These are phyloP conservation scores for Gossypium australe DNA, from an alignment of 345 rosid genomes.

Conservation along the genomic window DNA sequence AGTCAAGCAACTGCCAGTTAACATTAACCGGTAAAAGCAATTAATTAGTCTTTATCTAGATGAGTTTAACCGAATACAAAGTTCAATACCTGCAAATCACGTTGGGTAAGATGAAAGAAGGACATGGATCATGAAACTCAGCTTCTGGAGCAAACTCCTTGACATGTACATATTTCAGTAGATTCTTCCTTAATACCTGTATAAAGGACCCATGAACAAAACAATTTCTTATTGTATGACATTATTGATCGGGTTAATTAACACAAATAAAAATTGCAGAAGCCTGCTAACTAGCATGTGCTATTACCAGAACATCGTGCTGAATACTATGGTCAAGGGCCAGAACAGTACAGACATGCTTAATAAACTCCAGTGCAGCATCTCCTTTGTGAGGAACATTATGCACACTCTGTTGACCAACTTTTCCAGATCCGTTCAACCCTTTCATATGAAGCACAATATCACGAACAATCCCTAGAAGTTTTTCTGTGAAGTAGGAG, in stretches of 20 bases:
- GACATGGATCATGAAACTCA: conserved; percentile 18
- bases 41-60: neutral
- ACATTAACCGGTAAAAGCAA: neutral
- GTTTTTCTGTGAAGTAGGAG: conserved; percentile 62
- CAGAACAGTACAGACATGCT: conserved; percentile 71
- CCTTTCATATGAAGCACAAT: conserved; percentile 50
- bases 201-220: conserved; percentile 6
- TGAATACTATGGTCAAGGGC: conserved; percentile 78
- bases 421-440: conserved; percentile 30
- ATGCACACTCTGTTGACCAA: conserved; percentile 18
- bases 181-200: conserved; percentile 79
- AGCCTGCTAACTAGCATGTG: neutral
- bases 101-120: conserved; percentile 45
- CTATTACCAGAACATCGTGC: conserved; percentile 78
- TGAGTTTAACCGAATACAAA: neutral
- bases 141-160: conserved; percentile 15
- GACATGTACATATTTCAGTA: conserved; percentile 30
- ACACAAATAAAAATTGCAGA: neutral
- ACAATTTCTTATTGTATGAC: neutral
- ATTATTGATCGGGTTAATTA: neutral
- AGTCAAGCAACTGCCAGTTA: neutral
- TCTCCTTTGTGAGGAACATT: conserved; percentile 36
- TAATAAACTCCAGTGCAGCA: conserved; percentile 76
- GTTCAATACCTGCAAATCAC: conserved; percentile 75
- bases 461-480: conserved; percentile 61